Evolutionary conservation across 306 rosid species (phyloP), one percentile per base, ranked within the genome.

Genomic region (Gillenia trifoliata): DNA sequence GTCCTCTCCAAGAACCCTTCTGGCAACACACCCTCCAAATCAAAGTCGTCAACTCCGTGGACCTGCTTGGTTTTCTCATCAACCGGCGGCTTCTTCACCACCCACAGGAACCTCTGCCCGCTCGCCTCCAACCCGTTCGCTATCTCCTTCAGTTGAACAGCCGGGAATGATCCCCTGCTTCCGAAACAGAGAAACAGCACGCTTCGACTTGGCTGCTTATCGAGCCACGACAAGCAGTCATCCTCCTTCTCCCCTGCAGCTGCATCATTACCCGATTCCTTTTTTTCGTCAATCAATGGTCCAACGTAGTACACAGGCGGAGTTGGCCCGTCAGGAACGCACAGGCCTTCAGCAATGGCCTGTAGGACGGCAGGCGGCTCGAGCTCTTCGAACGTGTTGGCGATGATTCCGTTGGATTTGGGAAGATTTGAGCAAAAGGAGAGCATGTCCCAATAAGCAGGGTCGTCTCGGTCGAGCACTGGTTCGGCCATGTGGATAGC

Each of bases 1-100:
- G 80, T 82, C 68, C 84, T 75, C 69, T 76, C 80, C 65, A 76
- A 2, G n/a, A 85, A 82, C 22, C 88, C 82, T 10, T 77, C 60
- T 4, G 84, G 84, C 63, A 85, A 19, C 0, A 75, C n/a, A n/a
- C n/a, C 54, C 11, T 20, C 20, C 68, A 50, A 50, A n/a, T n/a
- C 54, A 31, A 75, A 76, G 7, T 76, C 83, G 3, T 16, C 20
- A 17, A 40, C 20, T 4, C 64, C 68, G 0, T 22, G 29, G 6
- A 6, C 60, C 29, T 30, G 68, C 73, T 64, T 78, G 4, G 11
- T 20, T 52, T 66, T 63, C 45, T 72, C 78, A n/a, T 63, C 79
- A 1, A 4, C 6, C 0, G 57, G 66, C 0, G 83, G 83, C 25
- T 68, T 38, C 38, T 60, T 75, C 49, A 82, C 66, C 49, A 78